Conservation (phyloP, 495 filamentous ascomycete genomes). For the Aspergillus wentii region DNA sequence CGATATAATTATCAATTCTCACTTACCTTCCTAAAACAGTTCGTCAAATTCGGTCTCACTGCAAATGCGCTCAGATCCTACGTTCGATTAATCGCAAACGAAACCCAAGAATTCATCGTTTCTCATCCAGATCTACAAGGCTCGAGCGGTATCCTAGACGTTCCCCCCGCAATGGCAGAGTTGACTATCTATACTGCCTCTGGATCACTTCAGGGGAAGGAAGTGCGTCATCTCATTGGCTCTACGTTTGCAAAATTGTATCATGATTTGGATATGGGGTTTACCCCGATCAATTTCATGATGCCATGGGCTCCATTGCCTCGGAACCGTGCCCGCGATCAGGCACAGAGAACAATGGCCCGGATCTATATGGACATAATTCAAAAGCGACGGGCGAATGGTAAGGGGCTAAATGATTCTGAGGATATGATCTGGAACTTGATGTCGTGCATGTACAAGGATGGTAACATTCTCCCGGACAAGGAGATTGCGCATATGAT, state of each 20-base stretch:
- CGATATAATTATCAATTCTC: background rate
- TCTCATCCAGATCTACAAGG: slow-evolving; percentile 62
- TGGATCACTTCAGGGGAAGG: slow-evolving; percentile 73
- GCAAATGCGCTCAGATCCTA: slow-evolving; percentile 71
- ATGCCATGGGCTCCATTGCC: slow-evolving; percentile 84
- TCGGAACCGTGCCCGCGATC: slow-evolving; percentile 73
- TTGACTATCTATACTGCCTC: slow-evolving; percentile 84
- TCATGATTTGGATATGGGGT: slow-evolving; percentile 82
- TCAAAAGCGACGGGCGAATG: slow-evolving; percentile 51
- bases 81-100: slow-evolving; percentile 71
- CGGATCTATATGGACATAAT: slow-evolving; percentile 77
- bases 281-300: slow-evolving; percentile 79
- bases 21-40: slow-evolving; percentile 43
- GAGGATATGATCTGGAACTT: slow-evolving; percentile 80
- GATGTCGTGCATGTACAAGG: slow-evolving; percentile 74
- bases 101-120: slow-evolving; percentile 67
- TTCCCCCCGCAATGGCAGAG: slow-evolving; percentile 69
- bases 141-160: slow-evolving; percentile 57
- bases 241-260: slow-evolving; percentile 63
- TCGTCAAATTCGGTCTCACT: slow-evolving; percentile 82
- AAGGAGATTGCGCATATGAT: slow-evolving; percentile 86
- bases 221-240: slow-evolving; percentile 69
- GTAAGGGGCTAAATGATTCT: slow-evolving; percentile 39
- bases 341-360: slow-evolving; percentile 68
- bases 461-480: slow-evolving; percentile 65